A percentile compares a stretch with the other conserved stretches of the same genome.
phyloP scores from a whole-genome alignment of 805 yeast genomes.

The Kazachstania africana region DNA sequence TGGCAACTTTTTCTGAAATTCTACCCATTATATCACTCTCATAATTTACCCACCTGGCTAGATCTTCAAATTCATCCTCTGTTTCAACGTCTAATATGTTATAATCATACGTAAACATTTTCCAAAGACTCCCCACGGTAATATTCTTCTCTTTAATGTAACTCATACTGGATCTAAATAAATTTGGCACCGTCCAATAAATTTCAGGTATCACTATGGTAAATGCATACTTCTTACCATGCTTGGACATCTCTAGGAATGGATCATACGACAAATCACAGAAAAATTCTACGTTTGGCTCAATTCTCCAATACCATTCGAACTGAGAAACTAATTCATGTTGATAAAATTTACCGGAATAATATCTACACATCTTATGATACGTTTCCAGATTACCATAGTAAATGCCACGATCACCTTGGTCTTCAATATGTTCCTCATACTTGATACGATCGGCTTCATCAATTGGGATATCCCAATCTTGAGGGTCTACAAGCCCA shows the following conservation, averaged over 20 bases:
- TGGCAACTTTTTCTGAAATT: constrained; percentile 21
- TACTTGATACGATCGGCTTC: constrained; percentile 3
- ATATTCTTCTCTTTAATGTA: constrained; percentile 40
- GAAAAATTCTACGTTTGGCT: constrained; percentile 80
- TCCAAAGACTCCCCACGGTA: constrained; percentile 56
- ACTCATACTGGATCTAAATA: constrained; percentile 61
- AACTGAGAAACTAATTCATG: constrained; percentile 60
- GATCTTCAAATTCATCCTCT: constrained; percentile 15
- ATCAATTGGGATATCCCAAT: constrained; percentile 63
- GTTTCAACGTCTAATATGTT: constrained; percentile 27
- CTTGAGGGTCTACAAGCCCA: constrained; percentile 44
- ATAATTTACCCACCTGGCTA: constrained; percentile 21
- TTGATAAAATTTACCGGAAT: constrained; percentile 69
- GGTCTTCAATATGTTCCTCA: constrained; percentile 38
- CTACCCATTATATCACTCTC: constrained; percentile 15
- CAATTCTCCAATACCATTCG: constrained; percentile 96
- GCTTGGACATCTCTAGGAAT: constrained; percentile 62
- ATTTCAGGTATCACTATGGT: constrained; percentile 71
- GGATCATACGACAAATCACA: constrained; percentile 93
- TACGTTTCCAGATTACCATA: constrained; percentile 77
- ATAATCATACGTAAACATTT: constrained; percentile 40
- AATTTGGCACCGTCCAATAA: constrained; percentile 68
- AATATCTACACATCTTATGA: constrained; percentile 93
- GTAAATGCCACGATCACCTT: constrained; percentile 74
- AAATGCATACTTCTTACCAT: constrained; percentile 72